Conservation (phyloP, 208 protist genomes). For the Spongospora subterranea region DNA sequence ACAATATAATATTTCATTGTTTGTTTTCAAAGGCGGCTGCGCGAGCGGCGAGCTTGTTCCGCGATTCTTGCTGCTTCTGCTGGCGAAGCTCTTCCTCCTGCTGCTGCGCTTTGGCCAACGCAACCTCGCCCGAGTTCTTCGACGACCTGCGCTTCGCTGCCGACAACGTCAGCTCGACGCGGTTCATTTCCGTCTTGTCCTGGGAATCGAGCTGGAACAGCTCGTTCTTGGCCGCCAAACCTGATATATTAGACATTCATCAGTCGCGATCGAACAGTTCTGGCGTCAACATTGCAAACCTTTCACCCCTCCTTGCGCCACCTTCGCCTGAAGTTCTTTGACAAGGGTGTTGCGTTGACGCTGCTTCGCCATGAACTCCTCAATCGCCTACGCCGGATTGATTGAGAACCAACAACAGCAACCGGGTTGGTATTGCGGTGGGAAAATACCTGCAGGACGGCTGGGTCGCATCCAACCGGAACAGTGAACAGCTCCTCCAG, state of each 20-base stretch:
- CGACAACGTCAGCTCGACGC: conserved; percentile 56
- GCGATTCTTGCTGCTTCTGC: conserved; percentile 4
- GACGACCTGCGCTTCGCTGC: conserved; percentile 55
- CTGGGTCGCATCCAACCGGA: conserved; percentile 63
- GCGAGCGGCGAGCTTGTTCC: conserved; percentile 33
- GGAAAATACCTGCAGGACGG: neutral
- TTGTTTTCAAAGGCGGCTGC: conserved; percentile 44
- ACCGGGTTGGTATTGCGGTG: neutral
- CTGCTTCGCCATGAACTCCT: conserved; percentile 66
- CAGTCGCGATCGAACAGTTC: neutral
- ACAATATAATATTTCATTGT: neutral
- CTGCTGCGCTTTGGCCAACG: conserved; percentile 10
- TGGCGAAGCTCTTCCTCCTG: conserved; percentile 3
- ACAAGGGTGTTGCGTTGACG: conserved; percentile 13
- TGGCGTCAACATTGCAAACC: neutral
- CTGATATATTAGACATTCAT: neutral
- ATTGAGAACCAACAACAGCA: neutral
- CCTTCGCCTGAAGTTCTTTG: conserved; percentile 29
- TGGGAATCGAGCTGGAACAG: conserved; percentile 36
- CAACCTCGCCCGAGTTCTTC: conserved; percentile 12
- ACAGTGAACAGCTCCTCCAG: conserved; percentile 70
- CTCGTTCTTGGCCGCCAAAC: conserved; percentile 37
- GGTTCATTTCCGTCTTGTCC: conserved; percentile 56
- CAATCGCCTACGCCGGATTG: conserved; percentile 67
- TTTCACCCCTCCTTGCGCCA: conserved; percentile 24